These are phyloP conservation scores for Amanita jacksonii DNA, from an alignment of 768 basidiomycete species.

Conservation along the genomic window DNA sequence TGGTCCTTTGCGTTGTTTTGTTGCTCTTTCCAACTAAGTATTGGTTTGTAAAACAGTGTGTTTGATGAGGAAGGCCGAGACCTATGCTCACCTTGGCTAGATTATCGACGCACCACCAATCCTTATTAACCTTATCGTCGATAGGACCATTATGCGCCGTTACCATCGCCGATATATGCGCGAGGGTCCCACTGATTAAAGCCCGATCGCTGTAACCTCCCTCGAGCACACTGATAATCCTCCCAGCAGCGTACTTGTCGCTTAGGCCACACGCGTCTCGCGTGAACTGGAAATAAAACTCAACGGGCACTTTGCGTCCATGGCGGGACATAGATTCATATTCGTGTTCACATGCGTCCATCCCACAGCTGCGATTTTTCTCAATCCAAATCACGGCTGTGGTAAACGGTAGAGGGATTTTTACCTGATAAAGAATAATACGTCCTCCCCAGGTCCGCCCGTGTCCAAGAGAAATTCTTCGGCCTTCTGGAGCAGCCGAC, in stretches of 20 bases:
- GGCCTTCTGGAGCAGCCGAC: constrained; percentile 54
- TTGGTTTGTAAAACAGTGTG: no score
- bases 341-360: constrained; percentile 94
- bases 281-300: constrained; percentile 81
- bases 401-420: constrained; percentile 10
- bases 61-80: not conserved
- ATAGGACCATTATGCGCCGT: constrained; percentile 10
- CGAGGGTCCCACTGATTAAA: constrained; percentile 73
- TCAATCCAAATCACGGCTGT: not conserved
- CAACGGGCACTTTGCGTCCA: constrained; percentile 76
- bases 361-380: constrained; percentile 63
- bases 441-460: constrained; percentile 54
- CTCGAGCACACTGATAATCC: constrained; percentile 83
- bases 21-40: constrained; percentile 61
- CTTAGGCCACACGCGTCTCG: constrained; percentile 60
- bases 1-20: constrained; percentile 40
- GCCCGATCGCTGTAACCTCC: constrained; percentile 94
- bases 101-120: constrained; percentile 62
- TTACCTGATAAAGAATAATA: constrained; percentile 81
- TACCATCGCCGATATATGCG: constrained; percentile 66
- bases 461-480: constrained; percentile 62
- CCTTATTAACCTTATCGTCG: constrained; percentile 27
- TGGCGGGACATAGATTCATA: constrained; percentile 88
- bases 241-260: constrained; percentile 52
- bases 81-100: constrained; percentile 40